Conservation (phyloP, 2,329 filamentous ascomycete genomes). For the Aplosporella prunicola region DNA sequence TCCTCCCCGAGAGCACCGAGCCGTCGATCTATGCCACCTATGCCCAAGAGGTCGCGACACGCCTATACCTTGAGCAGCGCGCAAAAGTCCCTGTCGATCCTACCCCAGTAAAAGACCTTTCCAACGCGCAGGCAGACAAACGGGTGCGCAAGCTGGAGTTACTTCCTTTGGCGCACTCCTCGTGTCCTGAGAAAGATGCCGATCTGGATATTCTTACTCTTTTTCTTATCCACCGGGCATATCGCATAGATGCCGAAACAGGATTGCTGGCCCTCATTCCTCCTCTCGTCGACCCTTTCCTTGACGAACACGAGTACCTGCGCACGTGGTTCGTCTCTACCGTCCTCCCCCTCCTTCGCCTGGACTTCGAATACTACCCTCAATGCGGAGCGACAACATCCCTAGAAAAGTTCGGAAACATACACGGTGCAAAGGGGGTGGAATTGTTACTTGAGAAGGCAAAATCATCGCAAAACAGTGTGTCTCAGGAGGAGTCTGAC, state of each 20-base stretch:
- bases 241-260: constrained; percentile 60
- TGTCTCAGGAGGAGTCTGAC: constrained; percentile 10
- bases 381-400: constrained; percentile 35
- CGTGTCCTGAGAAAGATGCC: constrained; percentile 36
- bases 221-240: constrained; percentile 60
- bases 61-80: constrained; percentile 36
- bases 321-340: constrained; percentile 60
- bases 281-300: constrained; percentile 58
- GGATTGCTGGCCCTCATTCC: constrained; percentile 62
- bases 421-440: constrained; percentile 52
- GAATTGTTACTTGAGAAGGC: constrained; percentile 45
- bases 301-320: constrained; percentile 51
- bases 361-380: constrained; percentile 62
- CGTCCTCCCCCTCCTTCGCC: constrained; percentile 57
- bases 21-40: constrained; percentile 55
- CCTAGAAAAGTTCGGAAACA: constrained; percentile 53
- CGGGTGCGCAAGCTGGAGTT: constrained; percentile 55
- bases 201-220: constrained; percentile 47
- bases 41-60: constrained; percentile 47
- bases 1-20: constrained; percentile 61
- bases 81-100: constrained; percentile 39
- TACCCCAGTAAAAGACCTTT: constrained; percentile 47
- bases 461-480: constrained; percentile 17
- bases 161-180: constrained; percentile 45
- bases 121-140: constrained; percentile 55